These are phyloP conservation scores for Nannizzia gypsea DNA, from an alignment of 2,329 filamentous ascomycete genomes.

Conservation along the genomic window DNA sequence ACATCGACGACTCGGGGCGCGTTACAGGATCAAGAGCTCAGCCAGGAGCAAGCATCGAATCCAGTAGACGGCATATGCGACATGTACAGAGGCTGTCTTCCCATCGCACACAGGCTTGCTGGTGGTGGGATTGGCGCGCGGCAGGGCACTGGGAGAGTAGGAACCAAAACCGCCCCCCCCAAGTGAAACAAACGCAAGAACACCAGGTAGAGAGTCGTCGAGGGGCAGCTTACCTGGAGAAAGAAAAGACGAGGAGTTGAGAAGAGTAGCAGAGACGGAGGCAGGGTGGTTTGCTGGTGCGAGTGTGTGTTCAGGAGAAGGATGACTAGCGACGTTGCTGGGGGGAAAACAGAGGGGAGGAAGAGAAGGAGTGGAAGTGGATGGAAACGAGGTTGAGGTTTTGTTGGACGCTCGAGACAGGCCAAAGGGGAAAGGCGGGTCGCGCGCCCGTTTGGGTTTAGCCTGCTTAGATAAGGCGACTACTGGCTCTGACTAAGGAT, in stretches of 20 bases:
- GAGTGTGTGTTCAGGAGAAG: background rate
- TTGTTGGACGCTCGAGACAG: conserved; percentile 11
- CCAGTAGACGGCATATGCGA: background rate
- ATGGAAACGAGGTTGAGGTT: conserved; percentile 12
- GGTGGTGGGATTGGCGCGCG: conserved; percentile 4
- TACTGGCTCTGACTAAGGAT: background rate
- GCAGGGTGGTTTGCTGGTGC: background rate
- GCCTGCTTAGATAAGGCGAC: background rate
- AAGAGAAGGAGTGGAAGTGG: conserved; percentile 9
- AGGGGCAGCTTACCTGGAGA: conserved; percentile 10
- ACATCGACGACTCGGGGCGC: background rate
- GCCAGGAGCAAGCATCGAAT: background rate
- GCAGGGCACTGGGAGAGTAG: background rate
- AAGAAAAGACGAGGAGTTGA: conserved; percentile 11
- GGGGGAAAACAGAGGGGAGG: conserved; percentile 5
- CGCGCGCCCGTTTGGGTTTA: conserved; percentile 10
- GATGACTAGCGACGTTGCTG: conserved; percentile 5
- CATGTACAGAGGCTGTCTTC: background rate
- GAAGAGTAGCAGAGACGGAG: conserved; percentile 7
- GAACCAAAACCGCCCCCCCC: background rate
- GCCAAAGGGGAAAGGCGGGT: conserved; percentile 11
- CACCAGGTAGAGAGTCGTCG: background rate
- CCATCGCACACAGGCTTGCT: background rate
- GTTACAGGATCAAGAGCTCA: background rate
- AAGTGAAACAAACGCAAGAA: background rate